Evolutionary conservation across 495 filamentous ascomycete species (phyloP).

Genomic region (Tuber borchii): DNA sequence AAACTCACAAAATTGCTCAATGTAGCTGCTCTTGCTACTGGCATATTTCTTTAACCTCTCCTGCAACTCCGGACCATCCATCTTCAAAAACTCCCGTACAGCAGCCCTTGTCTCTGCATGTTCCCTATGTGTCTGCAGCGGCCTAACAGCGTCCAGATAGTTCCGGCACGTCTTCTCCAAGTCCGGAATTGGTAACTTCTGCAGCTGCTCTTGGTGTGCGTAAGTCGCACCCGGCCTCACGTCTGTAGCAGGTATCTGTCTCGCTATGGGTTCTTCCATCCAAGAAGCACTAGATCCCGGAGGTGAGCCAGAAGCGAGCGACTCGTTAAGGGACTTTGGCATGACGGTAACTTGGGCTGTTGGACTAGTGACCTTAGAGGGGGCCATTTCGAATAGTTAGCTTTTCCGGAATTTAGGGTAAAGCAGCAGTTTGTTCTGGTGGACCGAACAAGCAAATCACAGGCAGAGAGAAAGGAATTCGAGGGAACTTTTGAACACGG

Average conservation of each 20-base stretch:
- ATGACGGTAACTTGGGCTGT: slow-evolving; percentile 51
- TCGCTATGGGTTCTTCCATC: slow-evolving; percentile 25
- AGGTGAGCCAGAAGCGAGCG: slow-evolving; percentile 46
- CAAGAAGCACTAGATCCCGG: slow-evolving; percentile 33
- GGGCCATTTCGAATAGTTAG: slow-evolving; percentile 21
- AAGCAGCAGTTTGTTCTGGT: not conserved
- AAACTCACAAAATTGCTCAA: slow-evolving; percentile 93
- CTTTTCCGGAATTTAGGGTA: not conserved
- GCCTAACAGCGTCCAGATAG: slow-evolving; percentile 73
- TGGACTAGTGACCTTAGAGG: slow-evolving; percentile 25
- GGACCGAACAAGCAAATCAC: not conserved
- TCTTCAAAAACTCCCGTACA: slow-evolving; percentile 75
- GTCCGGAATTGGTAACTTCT: slow-evolving; percentile 92
- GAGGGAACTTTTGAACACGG: not conserved
- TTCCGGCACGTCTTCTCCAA: slow-evolving; percentile 71
- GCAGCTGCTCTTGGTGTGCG: slow-evolving; percentile 77
- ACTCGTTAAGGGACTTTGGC: slow-evolving; percentile 65
- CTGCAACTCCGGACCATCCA: slow-evolving; percentile 78
- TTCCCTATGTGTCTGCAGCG: slow-evolving; percentile 72
- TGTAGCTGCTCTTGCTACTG: slow-evolving; percentile 87
- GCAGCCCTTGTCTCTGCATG: slow-evolving; percentile 75
- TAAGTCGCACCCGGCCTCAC: slow-evolving; percentile 69
- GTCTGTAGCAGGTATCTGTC: slow-evolving; percentile 23
- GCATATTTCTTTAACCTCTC: slow-evolving; percentile 89
- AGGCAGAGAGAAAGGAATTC: not conserved